phyloP scores from a whole-genome alignment of 306 rosid genomes.

The Ammopiptanthus mongolicus region DNA sequence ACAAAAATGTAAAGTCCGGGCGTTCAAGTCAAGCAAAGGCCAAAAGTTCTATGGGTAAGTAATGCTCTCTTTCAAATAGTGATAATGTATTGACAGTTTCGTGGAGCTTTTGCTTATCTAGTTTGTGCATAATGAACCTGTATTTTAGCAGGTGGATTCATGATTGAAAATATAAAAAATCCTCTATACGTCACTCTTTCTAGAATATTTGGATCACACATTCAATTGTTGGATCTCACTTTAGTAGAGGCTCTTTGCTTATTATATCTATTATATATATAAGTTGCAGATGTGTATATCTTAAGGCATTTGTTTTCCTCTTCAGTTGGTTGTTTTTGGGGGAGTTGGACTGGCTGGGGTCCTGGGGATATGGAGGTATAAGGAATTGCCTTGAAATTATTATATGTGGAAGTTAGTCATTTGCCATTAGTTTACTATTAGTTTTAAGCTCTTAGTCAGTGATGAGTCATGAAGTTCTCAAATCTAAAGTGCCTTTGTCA shows the following conservation, averaged over 20 bases:
- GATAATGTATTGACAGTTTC: not conserved
- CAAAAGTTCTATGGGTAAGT: slow-evolving; percentile 57
- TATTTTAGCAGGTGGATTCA: not conserved
- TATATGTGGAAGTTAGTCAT: not conserved
- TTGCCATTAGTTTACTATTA: not conserved
- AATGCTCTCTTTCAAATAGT: not conserved
- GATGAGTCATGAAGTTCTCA: not conserved
- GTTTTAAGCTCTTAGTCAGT: not conserved
- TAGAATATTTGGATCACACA: not conserved
- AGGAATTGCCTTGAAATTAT: not conserved
- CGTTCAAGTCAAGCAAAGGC: slow-evolving; percentile 66
- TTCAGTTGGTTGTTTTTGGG: not conserved
- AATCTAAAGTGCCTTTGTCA: not conserved
- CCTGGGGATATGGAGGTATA: not conserved
- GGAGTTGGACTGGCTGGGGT: not conserved
- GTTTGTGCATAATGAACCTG: not conserved
- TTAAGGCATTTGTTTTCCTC: not conserved
- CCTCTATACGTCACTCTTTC: not conserved
- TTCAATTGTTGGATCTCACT: not conserved
- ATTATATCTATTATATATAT: not conserved
- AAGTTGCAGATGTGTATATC: not conserved
- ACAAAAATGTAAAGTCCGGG: slow-evolving; percentile 67
- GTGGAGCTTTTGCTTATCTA: slow-evolving; percentile 7
- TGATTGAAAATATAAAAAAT: slow-evolving; percentile 1
- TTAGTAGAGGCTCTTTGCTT: not conserved